Evolutionary conservation across 2,329 filamentous ascomycete genomes (phyloP).

Genomic region (Fusarium metavorans): DNA sequence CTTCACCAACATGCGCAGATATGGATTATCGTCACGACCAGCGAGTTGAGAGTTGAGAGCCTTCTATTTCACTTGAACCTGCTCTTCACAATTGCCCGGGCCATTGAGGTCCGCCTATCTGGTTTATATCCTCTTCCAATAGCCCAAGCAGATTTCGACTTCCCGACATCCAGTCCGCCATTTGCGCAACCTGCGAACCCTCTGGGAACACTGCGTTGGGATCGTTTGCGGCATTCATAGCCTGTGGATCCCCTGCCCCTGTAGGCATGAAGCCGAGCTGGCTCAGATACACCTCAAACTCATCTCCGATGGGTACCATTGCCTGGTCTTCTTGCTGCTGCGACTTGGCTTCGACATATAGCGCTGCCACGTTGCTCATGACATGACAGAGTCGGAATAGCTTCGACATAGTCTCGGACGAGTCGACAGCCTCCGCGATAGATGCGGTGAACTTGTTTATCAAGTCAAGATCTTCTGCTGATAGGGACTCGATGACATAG

Average conservation of each 20-base stretch:
- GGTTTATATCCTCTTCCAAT: conserved; percentile 70
- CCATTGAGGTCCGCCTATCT: conserved; percentile 56
- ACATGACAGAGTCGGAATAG: conserved; percentile 72
- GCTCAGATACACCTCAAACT: conserved; percentile 74
- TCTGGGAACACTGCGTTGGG: conserved; percentile 38
- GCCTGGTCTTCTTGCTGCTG: conserved; percentile 59
- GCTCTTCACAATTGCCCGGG: conserved; percentile 39
- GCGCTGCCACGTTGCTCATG: conserved; percentile 69
- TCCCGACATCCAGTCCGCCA: conserved; percentile 75
- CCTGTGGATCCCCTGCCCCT: conserved; percentile 49
- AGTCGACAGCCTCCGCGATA: conserved; percentile 61
- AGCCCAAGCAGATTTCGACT: conserved; percentile 74
- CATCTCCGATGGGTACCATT: conserved; percentile 64
- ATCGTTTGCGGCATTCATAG: conserved; percentile 32
- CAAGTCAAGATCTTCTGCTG: conserved; percentile 64
- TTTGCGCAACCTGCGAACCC: conserved; percentile 55
- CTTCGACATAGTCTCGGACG: conserved; percentile 70
- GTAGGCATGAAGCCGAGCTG: conserved; percentile 71
- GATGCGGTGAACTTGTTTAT: conserved; percentile 69
- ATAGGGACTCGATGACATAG: conserved; percentile 66
- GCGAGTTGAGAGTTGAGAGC: neutral
- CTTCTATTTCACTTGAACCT: conserved; percentile 11
- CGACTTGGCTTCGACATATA: conserved; percentile 72
- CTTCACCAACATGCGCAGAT: neutral
- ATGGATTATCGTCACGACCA: neutral